Evolutionary conservation across 2,329 filamentous ascomycete species (phyloP), one percentile per base, ranked within the genome.

Genomic region (Graphilbum sp.): DNA sequence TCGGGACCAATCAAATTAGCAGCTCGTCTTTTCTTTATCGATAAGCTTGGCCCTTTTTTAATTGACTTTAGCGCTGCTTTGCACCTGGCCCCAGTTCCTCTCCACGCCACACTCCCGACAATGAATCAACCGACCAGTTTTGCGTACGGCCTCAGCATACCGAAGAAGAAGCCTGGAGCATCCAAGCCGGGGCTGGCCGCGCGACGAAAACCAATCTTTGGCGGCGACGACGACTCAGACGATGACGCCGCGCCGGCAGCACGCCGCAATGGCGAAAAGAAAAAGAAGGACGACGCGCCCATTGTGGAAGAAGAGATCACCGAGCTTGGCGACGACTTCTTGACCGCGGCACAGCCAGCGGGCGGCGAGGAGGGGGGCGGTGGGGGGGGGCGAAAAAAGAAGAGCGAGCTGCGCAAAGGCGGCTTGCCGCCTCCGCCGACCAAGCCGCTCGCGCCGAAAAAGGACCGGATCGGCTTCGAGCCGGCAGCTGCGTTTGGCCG

Each of bases 201-300:
- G 2, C 71, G 64, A 47, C 59, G 64, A 47, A 75, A 68, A 50
- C 58, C 66, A 1, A 63, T 73, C 44, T 75, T 81, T 46, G 72
- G 70, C 44, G 69, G 67, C 44, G 67, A 68, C 44, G 66, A 65
- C 43, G 67, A 70, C 47, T 69, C 66, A 2, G 74, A 75, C 43
- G 61, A 72, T 38, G 68, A 53, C 17, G 51, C 52, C 38, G 55
- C 51, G 23, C 50, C 24, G 9, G 50, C 6, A 17, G 12, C 16
- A 12, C 18, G 36, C 21, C 32, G 43, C 25, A 15, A 34, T 43
- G 43, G 11, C 12, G 7, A 35, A 13, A 21, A 27, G 8, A 35
- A 38, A 12, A 38, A 34, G 17, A 16, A 41, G 46, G 21, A 39
- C 40, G 25, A 37, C 16, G 52, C 17, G 34, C 16, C 33, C 1